Evolutionary conservation across 179 eudicot species (phyloP).

Genomic region (Silene vulgaris): DNA sequence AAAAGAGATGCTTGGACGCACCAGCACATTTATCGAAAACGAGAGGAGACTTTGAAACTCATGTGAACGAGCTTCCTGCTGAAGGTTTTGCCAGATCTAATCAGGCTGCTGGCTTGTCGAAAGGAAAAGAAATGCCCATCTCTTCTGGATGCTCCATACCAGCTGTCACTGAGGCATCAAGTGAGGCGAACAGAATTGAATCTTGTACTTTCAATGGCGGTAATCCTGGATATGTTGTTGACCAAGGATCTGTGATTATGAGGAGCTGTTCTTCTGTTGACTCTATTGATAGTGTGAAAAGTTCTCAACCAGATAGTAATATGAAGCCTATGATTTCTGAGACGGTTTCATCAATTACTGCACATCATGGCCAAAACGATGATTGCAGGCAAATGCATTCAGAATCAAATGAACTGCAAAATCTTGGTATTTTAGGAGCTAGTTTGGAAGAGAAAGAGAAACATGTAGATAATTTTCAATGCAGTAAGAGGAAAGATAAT

Average conservation of each 20-base stretch:
- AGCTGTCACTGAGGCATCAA: conserved; percentile 48
- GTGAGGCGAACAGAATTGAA: conserved; percentile 37
- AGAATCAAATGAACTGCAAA: conserved; percentile 28
- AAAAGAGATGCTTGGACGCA: conserved; percentile 25
- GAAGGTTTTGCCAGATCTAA: conserved; percentile 25
- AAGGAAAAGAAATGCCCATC: conserved; percentile 40
- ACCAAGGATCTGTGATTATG: conserved; percentile 49
- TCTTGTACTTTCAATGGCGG: conserved; percentile 34
- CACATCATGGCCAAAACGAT: conserved; percentile 30
- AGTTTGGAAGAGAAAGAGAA: conserved; percentile 18
- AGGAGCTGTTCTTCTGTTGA: conserved; percentile 51
- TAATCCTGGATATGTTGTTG: conserved; percentile 32
- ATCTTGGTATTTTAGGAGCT: conserved; percentile 23
- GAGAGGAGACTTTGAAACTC: conserved; percentile 28
- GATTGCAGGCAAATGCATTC: conserved; percentile 34
- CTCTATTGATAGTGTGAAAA: conserved; percentile 42
- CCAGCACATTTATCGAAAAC: conserved; percentile 21
- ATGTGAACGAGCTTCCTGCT: conserved; percentile 22
- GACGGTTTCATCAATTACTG: conserved; percentile 24
- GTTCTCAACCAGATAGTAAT: conserved; percentile 28
- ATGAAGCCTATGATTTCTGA: conserved; percentile 27
- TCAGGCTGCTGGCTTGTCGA: conserved; percentile 31
- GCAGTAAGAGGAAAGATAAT: conserved; percentile 31
- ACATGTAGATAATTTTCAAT: conserved; percentile 23
- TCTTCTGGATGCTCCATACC: conserved; percentile 60